A percentile compares a stretch with the other conserved stretches of the same genome.
These are phyloP conservation scores for Colletotrichum falcatum DNA, from an alignment of 2,329 filamentous ascomycete genomes.

Conservation along the genomic window DNA sequence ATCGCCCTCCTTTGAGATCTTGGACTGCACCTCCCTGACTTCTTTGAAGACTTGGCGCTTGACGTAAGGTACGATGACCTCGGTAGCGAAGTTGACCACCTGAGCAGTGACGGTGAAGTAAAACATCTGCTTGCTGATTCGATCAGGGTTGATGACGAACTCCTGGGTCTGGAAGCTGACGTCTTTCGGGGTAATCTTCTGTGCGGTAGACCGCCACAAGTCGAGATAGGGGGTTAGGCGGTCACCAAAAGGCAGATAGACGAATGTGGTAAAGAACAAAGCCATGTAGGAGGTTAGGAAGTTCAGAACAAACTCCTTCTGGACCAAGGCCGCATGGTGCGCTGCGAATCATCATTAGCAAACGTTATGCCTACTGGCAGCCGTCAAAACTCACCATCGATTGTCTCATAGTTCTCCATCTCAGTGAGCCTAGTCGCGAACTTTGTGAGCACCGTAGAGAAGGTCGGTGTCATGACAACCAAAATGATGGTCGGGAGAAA, in stretches of 20 bases:
- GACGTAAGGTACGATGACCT: slow-evolving; percentile 85
- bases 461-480: slow-evolving; percentile 82
- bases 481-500: slow-evolving; percentile 91
- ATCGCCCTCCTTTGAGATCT: slow-evolving; percentile 65
- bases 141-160: slow-evolving; percentile 85
- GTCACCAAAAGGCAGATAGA: slow-evolving; percentile 92
- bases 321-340: slow-evolving; percentile 85
- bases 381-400: slow-evolving; percentile 65
- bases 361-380: neutral
- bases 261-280: slow-evolving; percentile 91
- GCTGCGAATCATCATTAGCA: slow-evolving; percentile 57
- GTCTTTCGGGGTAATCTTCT: slow-evolving; percentile 80
- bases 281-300: slow-evolving; percentile 96
- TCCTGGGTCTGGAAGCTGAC: slow-evolving; percentile 73
- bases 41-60: slow-evolving; percentile 84
- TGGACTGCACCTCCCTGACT: slow-evolving; percentile 79
- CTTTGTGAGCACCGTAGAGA: slow-evolving; percentile 79
- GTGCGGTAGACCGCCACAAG: slow-evolving; percentile 80
- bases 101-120: slow-evolving; percentile 97
- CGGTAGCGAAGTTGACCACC: slow-evolving; percentile 86
- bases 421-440: slow-evolving; percentile 83
- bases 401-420: slow-evolving; percentile 92
- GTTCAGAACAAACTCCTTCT: slow-evolving; percentile 95
- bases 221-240: slow-evolving; percentile 88
- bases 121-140: slow-evolving; percentile 91